Evolutionary conservation across 176 grass and related monocot species (phyloP), one percentile per base, ranked within the genome.

Genomic region (Juncus inflexus): DNA sequence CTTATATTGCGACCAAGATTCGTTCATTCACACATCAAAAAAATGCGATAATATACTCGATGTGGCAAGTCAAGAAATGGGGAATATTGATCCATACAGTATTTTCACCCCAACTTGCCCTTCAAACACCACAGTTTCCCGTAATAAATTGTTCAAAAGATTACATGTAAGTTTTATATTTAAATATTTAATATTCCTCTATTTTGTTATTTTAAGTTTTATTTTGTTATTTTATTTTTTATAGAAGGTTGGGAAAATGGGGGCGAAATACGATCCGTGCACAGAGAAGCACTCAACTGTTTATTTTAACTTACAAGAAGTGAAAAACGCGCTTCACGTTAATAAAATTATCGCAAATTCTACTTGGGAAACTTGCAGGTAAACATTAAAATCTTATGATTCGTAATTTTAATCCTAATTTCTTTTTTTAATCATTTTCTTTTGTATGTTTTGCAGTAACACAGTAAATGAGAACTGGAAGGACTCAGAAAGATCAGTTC

Each of bases 331-430:
- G 69, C 88, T 99, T 81, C 94, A 99, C 39, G 83, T 86, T 63
- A 99, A 74, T 99, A 77, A 85, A 9, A 56, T 80, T 4, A 60
- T 89, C 64, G 75, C 82, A 40, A 83, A 84, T 67, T 89, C 83
- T 64, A 84, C 83, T 56, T 99, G 94, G 88, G 83, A 84, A 63
- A 92, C 88, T 70, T 99, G 88, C 94, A 99, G 85, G 88, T 99
- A 89, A 58, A 55, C 64, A 60, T n/a, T 80, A 28, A 28, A 28
- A 28, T 28, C 19, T 28, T 28, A 28, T 28, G 19, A 28, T 28
- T 28, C 19, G 1, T 28, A 28, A 28, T 28, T 28, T 28, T 28
- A 1, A 28, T 28, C 19, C 19, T 28, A 28, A 28, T 28, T 9
- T 47, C 43, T 47, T 47, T 47, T 6, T 47, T 47, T 47, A 47